These are phyloP conservation scores for Aspergillus sclerotialis DNA, from an alignment of 2,329 filamentous ascomycete genomes.

Conservation along the genomic window DNA sequence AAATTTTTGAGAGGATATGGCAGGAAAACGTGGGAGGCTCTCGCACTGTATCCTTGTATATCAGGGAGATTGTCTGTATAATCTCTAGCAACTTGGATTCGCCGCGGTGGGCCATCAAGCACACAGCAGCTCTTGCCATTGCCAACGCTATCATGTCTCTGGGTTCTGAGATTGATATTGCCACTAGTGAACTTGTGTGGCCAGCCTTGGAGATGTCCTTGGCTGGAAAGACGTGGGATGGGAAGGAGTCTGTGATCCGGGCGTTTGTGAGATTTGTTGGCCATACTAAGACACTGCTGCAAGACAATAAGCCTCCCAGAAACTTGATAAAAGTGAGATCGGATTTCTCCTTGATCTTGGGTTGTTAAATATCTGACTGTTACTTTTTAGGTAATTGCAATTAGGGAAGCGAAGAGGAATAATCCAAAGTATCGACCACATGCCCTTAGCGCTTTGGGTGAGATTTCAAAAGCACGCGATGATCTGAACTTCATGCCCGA, in stretches of 20 bases:
- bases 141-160: constrained; percentile 66
- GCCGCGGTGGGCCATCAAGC: constrained; percentile 82
- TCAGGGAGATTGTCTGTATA: constrained; percentile 71
- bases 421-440: constrained; percentile 76
- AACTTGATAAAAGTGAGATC: constrained; percentile 59
- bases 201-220: constrained; percentile 74
- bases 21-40: constrained; percentile 80
- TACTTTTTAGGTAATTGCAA: constrained; percentile 51
- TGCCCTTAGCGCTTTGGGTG: constrained; percentile 65
- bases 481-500: constrained; percentile 66
- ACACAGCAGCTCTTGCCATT: constrained; percentile 74
- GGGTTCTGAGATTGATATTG: constrained; percentile 48
- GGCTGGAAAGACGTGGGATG: constrained; percentile 82
- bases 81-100: constrained; percentile 64
- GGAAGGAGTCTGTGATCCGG: constrained; percentile 77
- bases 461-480: constrained; percentile 60
- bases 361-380: constrained; percentile 10
- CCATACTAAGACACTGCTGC: constrained; percentile 53
- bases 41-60: constrained; percentile 73
- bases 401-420: constrained; percentile 85
- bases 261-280: constrained; percentile 73
- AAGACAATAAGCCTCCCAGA: constrained; percentile 52
- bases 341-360: constrained; percentile 2
- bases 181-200: constrained; percentile 64
- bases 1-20: constrained; percentile 82